Base-by-base conservation (phyloP, 2,329 filamentous ascomycete genomes). In the Sporothrix schenckii region DNA sequence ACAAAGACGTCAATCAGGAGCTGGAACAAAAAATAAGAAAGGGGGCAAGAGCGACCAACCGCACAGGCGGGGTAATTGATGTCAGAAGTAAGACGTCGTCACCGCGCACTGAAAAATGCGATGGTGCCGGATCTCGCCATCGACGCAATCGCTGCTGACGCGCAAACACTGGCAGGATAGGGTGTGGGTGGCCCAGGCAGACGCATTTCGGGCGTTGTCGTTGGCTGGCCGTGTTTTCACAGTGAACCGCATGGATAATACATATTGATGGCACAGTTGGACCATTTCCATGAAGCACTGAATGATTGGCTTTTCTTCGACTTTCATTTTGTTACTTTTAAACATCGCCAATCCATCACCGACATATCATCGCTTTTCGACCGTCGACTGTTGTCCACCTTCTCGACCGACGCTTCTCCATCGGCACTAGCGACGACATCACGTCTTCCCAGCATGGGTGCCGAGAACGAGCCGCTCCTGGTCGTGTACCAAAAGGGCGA, bases 141-240 rank as follows among this genome's bases (percentile, higher is more conserved):
- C 21, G 41, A 44, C 41, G 41, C 10, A 3, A 2, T 4, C 41
- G 0, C 47, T 66, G 63, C 47, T 66, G 63, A 66, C 63, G 27
- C 60, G 60, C 60, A 24, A 47, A 30, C 21, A 27, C 19, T 9
- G 34, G 50, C 3, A 21, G 30, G 34, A 44, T 39, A 58, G 24
- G 44, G 58, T 41, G 47, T 66, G 65, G 50, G 16, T 30, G 50
- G 14, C 60, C 65, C 56, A 70, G 69, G 69, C 69, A 70, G 69
- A 68, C 56, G 54, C 56, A 70, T 70, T 70, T 70, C 63, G 69
- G 69, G 21, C 52, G 39, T 44, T 19, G 60, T 63, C 61, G 69
- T 65, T 69, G 50, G 65, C 34, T 54, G 49, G 50, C 34, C 47
- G 14, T 53, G 44, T 53, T 56, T 47, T 65, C 13, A 24, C 24